These are phyloP conservation scores for Rhizopogon vesiculosus DNA, from an alignment of 768 basidiomycete species.

Conservation along the genomic window DNA sequence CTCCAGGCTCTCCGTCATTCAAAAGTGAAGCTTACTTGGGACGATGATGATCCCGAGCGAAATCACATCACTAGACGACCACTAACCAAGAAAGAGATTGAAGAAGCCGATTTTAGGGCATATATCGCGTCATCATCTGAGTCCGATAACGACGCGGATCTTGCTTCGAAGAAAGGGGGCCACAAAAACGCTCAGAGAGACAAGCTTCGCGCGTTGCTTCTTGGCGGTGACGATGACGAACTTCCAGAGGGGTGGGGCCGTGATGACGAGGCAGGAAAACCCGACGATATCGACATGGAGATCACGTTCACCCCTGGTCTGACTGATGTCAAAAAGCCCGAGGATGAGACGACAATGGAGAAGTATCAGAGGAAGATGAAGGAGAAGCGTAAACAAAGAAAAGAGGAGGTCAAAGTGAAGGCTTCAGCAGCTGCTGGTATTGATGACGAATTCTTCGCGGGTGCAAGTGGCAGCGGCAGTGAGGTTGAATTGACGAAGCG, in stretches of 20 bases:
- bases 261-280: constrained; percentile 27
- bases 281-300: constrained; percentile 76
- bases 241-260: constrained; percentile 84
- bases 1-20: constrained; percentile 91
- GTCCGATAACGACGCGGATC: constrained; percentile 23
- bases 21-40: constrained; percentile 98
- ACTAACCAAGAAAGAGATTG: constrained; percentile 81
- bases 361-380: constrained; percentile 85
- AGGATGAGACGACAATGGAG: constrained; percentile 86
- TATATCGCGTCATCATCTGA: constrained; percentile 69
- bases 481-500: constrained; percentile 28
- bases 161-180: constrained; percentile 14
- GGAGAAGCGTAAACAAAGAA: constrained; percentile 82
- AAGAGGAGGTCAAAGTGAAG: constrained; percentile 54
- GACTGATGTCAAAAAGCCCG: constrained; percentile 43
- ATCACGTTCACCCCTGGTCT: constrained; percentile 92
- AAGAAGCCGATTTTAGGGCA: constrained; percentile 84
- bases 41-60: constrained; percentile 92
- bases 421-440: constrained; percentile 14
- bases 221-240: constrained; percentile 59
- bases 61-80: constrained; percentile 72
- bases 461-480: constrained; percentile 31
- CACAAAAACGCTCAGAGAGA: constrained; percentile 52
- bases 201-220: constrained; percentile 70
- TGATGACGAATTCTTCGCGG: constrained; percentile 73